Evolutionary conservation across 164 flowering plant species (phyloP).

Genomic region (Sedum album): DNA sequence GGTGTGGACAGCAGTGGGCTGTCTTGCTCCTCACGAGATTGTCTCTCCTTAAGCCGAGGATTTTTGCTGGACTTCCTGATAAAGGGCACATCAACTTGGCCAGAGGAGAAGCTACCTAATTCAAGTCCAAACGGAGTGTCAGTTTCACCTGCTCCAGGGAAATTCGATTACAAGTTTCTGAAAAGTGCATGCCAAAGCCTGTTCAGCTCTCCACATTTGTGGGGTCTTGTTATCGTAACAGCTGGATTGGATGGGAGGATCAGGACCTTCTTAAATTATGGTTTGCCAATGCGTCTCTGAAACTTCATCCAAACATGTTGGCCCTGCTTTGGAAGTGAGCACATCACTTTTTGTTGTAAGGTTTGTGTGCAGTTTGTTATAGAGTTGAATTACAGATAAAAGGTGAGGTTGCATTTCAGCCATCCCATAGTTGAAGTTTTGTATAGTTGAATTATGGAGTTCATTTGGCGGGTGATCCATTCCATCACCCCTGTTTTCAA

Average conservation of each 20-base stretch:
- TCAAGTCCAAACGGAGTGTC: slow-evolving; percentile 17
- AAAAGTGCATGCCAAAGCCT: slow-evolving; percentile 47
- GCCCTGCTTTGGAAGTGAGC: too few species aligned
- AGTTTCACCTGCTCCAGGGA: slow-evolving; percentile 22
- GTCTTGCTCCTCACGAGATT: slow-evolving; percentile 30
- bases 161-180: slow-evolving; percentile 46
- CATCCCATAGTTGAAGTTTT: too few species aligned
- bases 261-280: slow-evolving; percentile 64
- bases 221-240: slow-evolving; percentile 82
- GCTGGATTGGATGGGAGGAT: slow-evolving; percentile 89
- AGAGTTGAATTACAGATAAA: too few species aligned
- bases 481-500: too few species aligned
- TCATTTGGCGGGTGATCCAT: too few species aligned
- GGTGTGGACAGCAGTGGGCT: slow-evolving; percentile 14
- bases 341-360: too few species aligned
- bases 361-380: too few species aligned
- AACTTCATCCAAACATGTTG: too few species aligned
- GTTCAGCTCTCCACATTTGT: slow-evolving; percentile 41
- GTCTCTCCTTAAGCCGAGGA: slow-evolving; percentile 35
- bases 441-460: too few species aligned
- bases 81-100: slow-evolving; percentile 76
- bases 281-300: slow-evolving; percentile 40
- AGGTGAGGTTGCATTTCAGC: too few species aligned
- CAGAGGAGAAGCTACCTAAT: slow-evolving; percentile 59
- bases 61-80: slow-evolving; percentile 39